Evolutionary conservation across 2,329 filamentous ascomycete genomes (phyloP).

Genomic region (Cercospora sp.): DNA sequence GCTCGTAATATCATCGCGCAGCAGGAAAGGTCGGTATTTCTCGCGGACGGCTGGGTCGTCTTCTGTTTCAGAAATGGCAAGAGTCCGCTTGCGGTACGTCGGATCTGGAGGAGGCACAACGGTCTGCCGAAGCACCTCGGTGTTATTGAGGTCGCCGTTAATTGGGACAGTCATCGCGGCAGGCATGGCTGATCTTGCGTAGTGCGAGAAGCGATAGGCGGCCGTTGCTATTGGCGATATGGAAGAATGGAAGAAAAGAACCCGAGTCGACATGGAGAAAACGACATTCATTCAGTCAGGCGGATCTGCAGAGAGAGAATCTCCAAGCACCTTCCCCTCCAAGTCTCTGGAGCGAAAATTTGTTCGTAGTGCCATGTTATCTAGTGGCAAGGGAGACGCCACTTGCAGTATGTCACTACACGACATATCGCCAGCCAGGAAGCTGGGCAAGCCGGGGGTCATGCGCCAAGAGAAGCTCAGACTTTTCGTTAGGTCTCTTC

Average conservation of each 20-base stretch:
- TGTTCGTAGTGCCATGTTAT: background rate
- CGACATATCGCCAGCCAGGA: background rate
- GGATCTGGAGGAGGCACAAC: conserved; percentile 20
- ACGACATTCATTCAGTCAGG: background rate
- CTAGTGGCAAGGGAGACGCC: background rate
- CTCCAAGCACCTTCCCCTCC: background rate
- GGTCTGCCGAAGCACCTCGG: conserved; percentile 24
- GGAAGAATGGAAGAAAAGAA: background rate
- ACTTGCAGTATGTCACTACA: background rate
- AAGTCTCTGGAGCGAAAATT: background rate
- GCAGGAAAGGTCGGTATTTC: conserved; percentile 54
- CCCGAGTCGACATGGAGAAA: background rate
- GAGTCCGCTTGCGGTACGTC: conserved; percentile 29
- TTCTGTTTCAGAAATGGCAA: conserved; percentile 47
- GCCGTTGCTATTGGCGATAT: background rate
- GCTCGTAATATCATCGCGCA: conserved; percentile 41
- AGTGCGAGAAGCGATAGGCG: background rate
- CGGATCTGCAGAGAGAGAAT: background rate
- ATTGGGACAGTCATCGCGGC: background rate
- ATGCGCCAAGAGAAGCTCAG: background rate
- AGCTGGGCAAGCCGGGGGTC: background rate
- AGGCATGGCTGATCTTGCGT: background rate
- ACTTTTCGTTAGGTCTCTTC: background rate
- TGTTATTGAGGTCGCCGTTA: conserved; percentile 35
- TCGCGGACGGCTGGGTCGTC: background rate